Conservation (phyloP, 352 stramenopile genomes). For the Pythium biforme region DNA sequence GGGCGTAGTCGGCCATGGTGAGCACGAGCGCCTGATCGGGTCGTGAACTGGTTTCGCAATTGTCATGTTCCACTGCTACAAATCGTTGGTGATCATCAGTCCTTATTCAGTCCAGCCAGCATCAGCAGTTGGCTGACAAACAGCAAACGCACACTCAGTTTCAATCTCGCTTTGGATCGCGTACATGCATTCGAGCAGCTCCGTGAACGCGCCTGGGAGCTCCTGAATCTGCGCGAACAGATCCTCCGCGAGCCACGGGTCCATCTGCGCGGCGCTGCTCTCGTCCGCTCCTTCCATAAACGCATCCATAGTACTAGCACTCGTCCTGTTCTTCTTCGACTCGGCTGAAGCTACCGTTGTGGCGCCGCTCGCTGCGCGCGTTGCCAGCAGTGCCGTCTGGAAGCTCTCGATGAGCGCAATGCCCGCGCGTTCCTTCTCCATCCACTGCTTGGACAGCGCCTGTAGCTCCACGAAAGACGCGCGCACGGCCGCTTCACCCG, state of each 20-base stretch:
- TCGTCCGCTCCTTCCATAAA: slow-evolving; percentile 33
- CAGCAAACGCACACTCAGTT: slow-evolving; percentile 27
- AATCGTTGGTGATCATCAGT: too few species aligned
- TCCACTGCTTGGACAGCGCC: slow-evolving; percentile 46
- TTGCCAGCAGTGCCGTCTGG: slow-evolving; percentile 55
- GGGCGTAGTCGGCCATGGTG: slow-evolving; percentile 57
- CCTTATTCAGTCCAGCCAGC: too few species aligned
- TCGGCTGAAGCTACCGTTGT: neutral
- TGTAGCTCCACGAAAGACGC: slow-evolving; percentile 46
- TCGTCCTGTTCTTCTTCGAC: slow-evolving; percentile 3
- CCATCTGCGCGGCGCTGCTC: slow-evolving; percentile 36
- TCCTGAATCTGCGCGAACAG: slow-evolving; percentile 61
- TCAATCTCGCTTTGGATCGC: slow-evolving; percentile 39
- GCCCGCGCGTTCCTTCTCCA: slow-evolving; percentile 60
- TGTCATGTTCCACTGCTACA: neutral
- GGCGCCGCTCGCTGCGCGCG: slow-evolving; percentile 22
- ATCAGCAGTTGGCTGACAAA: neutral
- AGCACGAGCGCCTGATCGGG: slow-evolving; percentile 28
- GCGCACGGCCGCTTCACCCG: slow-evolving; percentile 4
- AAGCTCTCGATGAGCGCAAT: slow-evolving; percentile 68
- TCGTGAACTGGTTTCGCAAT: neutral
- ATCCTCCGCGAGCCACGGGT: slow-evolving; percentile 69
- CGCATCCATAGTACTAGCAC: slow-evolving; percentile 1
- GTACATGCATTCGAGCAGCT: slow-evolving; percentile 65
- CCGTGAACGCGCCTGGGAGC: slow-evolving; percentile 42